phyloP scores from a whole-genome alignment of 2,329 filamentous ascomycete genomes.

The Hypoxylon sp. region DNA sequence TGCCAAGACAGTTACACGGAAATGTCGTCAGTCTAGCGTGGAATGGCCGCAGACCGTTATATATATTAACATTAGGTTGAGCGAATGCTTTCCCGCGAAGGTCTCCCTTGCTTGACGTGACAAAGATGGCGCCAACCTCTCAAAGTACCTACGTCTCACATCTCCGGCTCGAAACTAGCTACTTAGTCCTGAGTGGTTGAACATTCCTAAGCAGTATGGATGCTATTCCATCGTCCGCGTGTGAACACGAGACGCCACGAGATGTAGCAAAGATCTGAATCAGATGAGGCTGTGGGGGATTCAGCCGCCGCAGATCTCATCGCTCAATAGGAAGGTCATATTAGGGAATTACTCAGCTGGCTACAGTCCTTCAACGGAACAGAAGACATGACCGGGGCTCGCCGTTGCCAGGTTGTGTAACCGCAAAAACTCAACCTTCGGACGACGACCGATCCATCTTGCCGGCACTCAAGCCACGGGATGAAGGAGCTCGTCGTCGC shows the following conservation, averaged over 20 bases:
- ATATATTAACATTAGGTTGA: neutral
- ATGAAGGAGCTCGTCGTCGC: constrained; percentile 10
- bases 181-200: constrained; percentile 7
- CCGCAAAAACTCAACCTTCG: constrained; percentile 12
- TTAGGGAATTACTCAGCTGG: neutral
- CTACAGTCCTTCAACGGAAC: neutral
- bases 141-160: neutral
- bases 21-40: constrained; percentile 3
- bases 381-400: neutral
- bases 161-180: constrained; percentile 22
- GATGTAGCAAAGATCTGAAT: constrained; percentile 1
- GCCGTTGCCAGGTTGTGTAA: neutral
- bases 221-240: constrained; percentile 8
- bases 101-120: constrained; percentile 4
- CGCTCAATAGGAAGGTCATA: neutral
- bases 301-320: constrained; percentile 11
- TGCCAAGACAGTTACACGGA: constrained; percentile 23
- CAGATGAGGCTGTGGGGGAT: constrained; percentile 2
- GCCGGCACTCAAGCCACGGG: neutral
- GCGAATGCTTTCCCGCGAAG: neutral
- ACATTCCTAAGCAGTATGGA: neutral
- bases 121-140: constrained; percentile 5
- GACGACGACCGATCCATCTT: constrained; percentile 4
- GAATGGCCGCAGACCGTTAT: constrained; percentile 1
- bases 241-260: neutral